A percentile compares a stretch with the other conserved stretches of the same genome.
Evolutionary conservation across 2,329 filamentous ascomycete species (phyloP).

Genomic region (Neofusicoccum sp.): DNA sequence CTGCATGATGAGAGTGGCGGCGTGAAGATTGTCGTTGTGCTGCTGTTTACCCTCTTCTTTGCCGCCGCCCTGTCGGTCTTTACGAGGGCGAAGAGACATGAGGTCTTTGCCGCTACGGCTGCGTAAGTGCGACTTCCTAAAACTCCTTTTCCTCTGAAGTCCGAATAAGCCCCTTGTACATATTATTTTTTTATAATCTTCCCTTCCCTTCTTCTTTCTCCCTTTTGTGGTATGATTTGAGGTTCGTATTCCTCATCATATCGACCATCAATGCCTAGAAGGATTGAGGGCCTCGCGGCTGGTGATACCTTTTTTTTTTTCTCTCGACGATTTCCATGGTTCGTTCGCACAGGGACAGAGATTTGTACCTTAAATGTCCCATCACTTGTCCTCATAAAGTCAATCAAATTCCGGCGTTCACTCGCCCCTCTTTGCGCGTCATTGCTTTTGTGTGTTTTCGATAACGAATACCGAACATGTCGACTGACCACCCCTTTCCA

Average conservation of each 20-base stretch:
- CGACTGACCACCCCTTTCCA: background rate
- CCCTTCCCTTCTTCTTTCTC: background rate
- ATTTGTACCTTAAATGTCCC: background rate
- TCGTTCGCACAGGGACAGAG: background rate
- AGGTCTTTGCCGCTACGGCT: conserved; percentile 31
- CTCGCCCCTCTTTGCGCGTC: background rate
- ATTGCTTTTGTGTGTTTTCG: background rate
- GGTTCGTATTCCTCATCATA: too few species aligned
- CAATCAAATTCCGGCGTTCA: background rate
- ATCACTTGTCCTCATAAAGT: background rate
- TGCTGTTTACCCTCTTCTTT: conserved; percentile 27
- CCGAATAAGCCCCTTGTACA: background rate
- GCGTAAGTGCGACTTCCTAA: conserved; percentile 26
- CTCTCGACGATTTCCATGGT: background rate
- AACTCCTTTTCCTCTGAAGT: background rate
- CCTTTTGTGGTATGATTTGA: background rate
- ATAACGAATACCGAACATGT: background rate
- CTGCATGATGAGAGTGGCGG: conserved; percentile 21
- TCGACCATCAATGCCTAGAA: background rate
- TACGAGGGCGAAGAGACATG: conserved; percentile 27
- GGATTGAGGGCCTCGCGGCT: background rate
- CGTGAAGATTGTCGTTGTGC: conserved; percentile 25
- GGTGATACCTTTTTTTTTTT: background rate
- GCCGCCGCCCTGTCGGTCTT: conserved; percentile 25
- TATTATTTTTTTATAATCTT: background rate